phyloP scores from a whole-genome alignment of 2,329 filamentous ascomycete species.

The Paraphoma sp. region DNA sequence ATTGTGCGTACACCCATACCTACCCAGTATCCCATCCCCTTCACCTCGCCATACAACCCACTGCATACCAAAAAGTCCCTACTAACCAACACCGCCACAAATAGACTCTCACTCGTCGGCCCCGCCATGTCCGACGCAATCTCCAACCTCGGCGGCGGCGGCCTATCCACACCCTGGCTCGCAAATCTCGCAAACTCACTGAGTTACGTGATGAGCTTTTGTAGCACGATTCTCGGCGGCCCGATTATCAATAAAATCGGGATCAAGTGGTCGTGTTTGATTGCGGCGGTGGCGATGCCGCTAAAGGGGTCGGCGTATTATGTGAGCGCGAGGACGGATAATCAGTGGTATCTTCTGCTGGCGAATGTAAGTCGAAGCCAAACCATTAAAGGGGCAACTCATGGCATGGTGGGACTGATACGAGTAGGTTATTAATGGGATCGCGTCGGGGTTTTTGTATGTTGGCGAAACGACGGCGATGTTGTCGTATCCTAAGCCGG shows the following conservation, averaged over 20 bases:
- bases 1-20: too few relatives aligned
- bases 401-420: not conserved
- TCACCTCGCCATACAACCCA: too few relatives aligned
- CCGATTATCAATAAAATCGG: constrained; percentile 16
- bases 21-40: too few relatives aligned
- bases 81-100: not conserved
- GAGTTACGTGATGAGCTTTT: constrained; percentile 13
- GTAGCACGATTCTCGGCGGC: constrained; percentile 14
- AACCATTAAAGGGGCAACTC: not conserved
- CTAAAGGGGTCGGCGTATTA: constrained; percentile 15
- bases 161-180: constrained; percentile 14
- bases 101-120: constrained; percentile 13
- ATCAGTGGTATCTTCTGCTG: constrained; percentile 9
- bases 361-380: constrained; percentile 3
- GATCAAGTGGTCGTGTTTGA: constrained; percentile 15
- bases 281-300: constrained; percentile 12
- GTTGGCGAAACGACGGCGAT: constrained; percentile 18
- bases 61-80: not conserved
- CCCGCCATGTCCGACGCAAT: constrained; percentile 17
- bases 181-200: constrained; percentile 13
- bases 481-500: constrained; percentile 12
- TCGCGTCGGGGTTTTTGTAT: constrained; percentile 9
- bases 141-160: constrained; percentile 13
- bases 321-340: constrained; percentile 7
- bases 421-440: constrained; percentile 8